phyloP scores from a whole-genome alignment of 139 green algal genomes.

The Haematococcus sp. region DNA sequence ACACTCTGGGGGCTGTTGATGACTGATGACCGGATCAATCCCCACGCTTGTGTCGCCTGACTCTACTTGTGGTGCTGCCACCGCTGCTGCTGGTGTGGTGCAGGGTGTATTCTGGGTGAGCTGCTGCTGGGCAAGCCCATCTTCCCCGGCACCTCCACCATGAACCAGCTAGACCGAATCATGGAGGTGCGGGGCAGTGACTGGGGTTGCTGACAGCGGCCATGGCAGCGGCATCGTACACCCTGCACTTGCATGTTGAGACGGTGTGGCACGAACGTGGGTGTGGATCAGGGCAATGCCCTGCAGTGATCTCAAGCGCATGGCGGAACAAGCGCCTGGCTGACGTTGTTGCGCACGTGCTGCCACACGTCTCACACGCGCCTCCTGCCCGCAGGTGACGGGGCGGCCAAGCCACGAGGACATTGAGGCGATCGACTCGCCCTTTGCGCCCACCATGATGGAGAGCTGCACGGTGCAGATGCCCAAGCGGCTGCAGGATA shows the following conservation, averaged over 20 bases:
- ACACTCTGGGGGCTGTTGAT: no score
- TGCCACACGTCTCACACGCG: no score
- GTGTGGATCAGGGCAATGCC: no score
- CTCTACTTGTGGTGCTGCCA: no score
- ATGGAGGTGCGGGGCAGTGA: conserved; percentile 71
- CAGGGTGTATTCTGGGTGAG: conserved; percentile 97
- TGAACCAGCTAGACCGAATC: conserved; percentile 93
- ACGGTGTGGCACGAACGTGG: no score
- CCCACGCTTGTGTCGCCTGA: no score
- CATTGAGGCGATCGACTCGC: conserved; percentile 81
- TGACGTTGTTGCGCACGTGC: no score
- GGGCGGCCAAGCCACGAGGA: conserved; percentile 50
- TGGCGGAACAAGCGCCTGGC: neutral
- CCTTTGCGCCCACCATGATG: conserved; percentile 93
- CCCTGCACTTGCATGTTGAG: no score
- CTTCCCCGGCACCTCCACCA: conserved; percentile 92
- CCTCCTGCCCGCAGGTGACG: conserved; percentile 16
- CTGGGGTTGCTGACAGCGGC: neutral
- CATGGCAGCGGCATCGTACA: no score
- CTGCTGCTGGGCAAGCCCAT: conserved; percentile 87
- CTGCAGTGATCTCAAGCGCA: no score
- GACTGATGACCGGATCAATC: no score
- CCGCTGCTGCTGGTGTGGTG: no score
- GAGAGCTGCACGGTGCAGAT: conserved; percentile 67
- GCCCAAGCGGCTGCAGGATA: conserved; percentile 51